Evolutionary conservation across 257 asterid genomes (phyloP), one percentile per base, ranked within the genome.

Genomic region (Nicotiana otophora): DNA sequence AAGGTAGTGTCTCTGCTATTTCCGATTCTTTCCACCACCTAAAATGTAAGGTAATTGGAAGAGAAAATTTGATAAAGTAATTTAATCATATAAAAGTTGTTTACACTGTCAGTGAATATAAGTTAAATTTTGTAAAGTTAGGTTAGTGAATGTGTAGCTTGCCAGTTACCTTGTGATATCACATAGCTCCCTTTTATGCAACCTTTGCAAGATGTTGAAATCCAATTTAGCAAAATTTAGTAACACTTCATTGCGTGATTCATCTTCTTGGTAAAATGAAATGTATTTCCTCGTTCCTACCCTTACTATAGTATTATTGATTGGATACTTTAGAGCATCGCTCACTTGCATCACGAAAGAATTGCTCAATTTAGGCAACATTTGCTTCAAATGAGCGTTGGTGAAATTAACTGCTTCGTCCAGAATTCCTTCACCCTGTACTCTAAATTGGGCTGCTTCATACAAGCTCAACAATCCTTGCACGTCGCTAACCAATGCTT

Each of bases 1-100:
- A 39, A 1, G 88, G 83, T 4, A 84, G 14, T 54, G 84, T 83
- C 0, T 48, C 68, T 8, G 16, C 31, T 9, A 74, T 55, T 10
- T 84, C 89, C 16, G 87, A 36, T 81, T 19, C 31, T 39, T 70
- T 70, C 78, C 78, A 70, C 91, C 91, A 87, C 90, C 91, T 86
- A 80, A 23, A 70, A 33, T 51, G 55, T 69, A 2, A 66, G 2
- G 75, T 53, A 28, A 28, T 28, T 28, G 30, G 30, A 28, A 28
- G 30, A 28, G 30, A 28, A 28, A 28, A 28, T 28, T 28, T 28
- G 30, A 28, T 28, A 28, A 28, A 28, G 30, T 28, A 28, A 28
- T 28, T 15, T 53, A 53, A 53, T 53, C 12, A 1, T 4, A 5
- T 53, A 53, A 4, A 53, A 17, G 5, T 57, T 57, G 1, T 17